Evolutionary conservation across 768 basidiomycete genomes (phyloP).

Genomic region (Lactarius quietus): DNA sequence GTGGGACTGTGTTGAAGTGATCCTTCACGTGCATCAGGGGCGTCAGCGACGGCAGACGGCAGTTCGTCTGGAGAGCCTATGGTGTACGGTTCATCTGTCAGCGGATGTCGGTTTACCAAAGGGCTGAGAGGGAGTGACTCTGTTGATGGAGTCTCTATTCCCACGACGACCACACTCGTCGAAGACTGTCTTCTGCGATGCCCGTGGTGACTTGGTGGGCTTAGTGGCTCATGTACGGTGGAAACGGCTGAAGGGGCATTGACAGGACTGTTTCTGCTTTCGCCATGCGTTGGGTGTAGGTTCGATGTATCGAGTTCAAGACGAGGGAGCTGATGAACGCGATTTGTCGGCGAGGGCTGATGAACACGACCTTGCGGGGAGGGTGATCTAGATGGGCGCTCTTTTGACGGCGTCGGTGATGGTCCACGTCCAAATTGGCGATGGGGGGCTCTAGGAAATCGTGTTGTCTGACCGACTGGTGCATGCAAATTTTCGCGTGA

Average conservation of each 20-base stretch:
- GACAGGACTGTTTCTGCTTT: neutral
- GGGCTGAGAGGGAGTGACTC: neutral
- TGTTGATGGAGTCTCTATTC: conserved; percentile 4
- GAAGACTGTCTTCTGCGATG: conserved; percentile 4
- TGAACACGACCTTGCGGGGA: no score
- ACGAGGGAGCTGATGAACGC: neutral
- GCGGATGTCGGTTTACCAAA: neutral
- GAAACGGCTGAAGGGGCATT: neutral
- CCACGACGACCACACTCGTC: neutral
- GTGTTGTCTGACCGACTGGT: neutral
- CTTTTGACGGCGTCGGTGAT: neutral
- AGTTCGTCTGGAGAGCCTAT: neutral
- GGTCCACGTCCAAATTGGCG: conserved; percentile 10
- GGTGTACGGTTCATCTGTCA: neutral
- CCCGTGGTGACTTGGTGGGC: neutral
- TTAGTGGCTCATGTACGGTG: no score
- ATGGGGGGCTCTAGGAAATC: neutral
- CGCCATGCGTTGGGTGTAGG: neutral
- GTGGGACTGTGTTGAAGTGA: no score
- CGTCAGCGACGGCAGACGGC: neutral
- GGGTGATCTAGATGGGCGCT: neutral
- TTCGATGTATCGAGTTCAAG: neutral
- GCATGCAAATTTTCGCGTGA: neutral
- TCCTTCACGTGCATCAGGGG: neutral
- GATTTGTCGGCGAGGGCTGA: no score